These are phyloP conservation scores for Echinosophora koreensis DNA, from an alignment of 306 rosid genomes.

Conservation along the genomic window DNA sequence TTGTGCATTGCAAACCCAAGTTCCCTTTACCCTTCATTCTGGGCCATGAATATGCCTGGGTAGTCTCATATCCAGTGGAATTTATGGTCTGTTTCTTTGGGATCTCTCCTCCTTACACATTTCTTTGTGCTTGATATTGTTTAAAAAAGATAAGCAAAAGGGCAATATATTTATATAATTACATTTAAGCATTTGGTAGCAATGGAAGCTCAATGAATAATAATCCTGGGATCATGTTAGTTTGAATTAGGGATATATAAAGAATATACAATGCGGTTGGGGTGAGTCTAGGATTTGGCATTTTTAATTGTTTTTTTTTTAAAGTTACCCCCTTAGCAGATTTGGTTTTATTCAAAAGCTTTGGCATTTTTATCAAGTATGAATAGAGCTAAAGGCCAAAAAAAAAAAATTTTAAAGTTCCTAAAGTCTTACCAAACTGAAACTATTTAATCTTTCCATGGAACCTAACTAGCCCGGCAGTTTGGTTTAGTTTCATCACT, in stretches of 20 bases:
- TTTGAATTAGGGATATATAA: background rate
- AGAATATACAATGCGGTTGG: background rate
- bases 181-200: background rate
- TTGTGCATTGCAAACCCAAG: slow-evolving; percentile 7
- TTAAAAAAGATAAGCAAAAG: no score
- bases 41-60: slow-evolving; percentile 13
- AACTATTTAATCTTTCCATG: slow-evolving; percentile 27
- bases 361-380: slow-evolving; percentile 36
- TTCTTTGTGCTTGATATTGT: background rate
- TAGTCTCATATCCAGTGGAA: background rate
- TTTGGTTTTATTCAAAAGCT: slow-evolving; percentile 27
- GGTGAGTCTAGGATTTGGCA: slow-evolving; percentile 23
- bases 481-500: slow-evolving; percentile 41
- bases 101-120: background rate
- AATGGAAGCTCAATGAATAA: slow-evolving; percentile 20
- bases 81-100: background rate
- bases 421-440: background rate
- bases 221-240: background rate
- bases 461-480: slow-evolving; percentile 23
- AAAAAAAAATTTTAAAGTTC: background rate
- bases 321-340: background rate
- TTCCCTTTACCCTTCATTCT: background rate
- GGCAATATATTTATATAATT: no score
- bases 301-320: background rate
- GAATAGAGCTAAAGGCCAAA: background rate